phyloP scores from a whole-genome alignment of 306 rosid genomes.

The Glycine tomentella region DNA sequence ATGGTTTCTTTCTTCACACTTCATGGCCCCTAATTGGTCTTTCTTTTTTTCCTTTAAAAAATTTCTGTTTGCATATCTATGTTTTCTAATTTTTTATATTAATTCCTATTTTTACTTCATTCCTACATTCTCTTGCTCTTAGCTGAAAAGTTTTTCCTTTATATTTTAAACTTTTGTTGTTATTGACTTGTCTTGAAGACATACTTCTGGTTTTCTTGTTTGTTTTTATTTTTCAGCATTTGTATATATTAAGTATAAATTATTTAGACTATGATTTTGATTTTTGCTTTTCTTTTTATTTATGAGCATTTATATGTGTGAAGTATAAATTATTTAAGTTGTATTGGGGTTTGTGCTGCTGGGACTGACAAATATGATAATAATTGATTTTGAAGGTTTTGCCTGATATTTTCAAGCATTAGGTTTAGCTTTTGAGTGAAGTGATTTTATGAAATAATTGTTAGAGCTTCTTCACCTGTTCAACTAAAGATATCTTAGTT shows the following conservation, averaged over 20 bases:
- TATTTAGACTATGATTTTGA: not conserved
- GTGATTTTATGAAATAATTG: constrained; percentile 2
- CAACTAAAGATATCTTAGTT: not conserved
- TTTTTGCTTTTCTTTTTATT: not conserved
- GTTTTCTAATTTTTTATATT: not conserved
- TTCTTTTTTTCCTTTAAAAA: not conserved
- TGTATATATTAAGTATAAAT: not conserved
- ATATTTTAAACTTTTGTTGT: not conserved
- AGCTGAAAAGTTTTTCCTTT: not conserved
- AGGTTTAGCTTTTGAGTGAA: constrained; percentile 5
- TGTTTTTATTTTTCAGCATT: not conserved
- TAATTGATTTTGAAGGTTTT: constrained; percentile 6
- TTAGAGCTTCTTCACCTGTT: constrained; percentile 6
- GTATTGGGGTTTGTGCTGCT: not conserved
- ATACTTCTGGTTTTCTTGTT: not conserved
- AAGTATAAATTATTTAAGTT: not conserved
- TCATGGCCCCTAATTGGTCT: not conserved
- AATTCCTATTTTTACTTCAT: not conserved
- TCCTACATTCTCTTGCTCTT: not conserved
- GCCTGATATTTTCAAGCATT: constrained; percentile 10
- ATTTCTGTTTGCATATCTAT: not conserved
- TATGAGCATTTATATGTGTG: not conserved
- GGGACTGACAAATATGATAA: not conserved
- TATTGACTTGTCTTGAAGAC: not conserved
- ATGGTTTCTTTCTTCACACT: too few species aligned